Evolutionary conservation across 2,329 filamentous ascomycete species (phyloP), one percentile per base, ranked within the genome.

Genomic region (Colletotrichum sp.): DNA sequence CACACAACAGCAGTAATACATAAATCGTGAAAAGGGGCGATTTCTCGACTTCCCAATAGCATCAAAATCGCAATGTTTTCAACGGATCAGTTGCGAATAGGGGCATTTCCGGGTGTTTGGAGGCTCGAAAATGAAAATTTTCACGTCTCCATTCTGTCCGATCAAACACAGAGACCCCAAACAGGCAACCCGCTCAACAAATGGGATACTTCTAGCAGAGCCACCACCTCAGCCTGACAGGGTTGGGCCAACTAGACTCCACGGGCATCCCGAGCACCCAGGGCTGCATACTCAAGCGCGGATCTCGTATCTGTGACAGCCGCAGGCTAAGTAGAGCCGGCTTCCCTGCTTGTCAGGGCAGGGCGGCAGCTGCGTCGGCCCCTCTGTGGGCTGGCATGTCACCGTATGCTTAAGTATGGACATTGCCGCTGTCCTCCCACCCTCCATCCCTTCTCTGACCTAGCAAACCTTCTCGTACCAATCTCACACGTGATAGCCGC

Each of bases 321-420:
- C 25, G 7, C 32, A 30, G 62, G 34, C 61, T 39, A 22, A 52
- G 13, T 71, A n/a, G 29, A 30, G 44, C 15, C 34, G 64, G 39
- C 15, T 25, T 7, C 29, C 57, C 15, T 59, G 29, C 12, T 27
- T 32, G n/a, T 59, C 25, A 30, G 36, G 67, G 52, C 34, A 39
- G 36, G 49, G 59, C 62, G 62, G 29, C 25, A 57, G 55, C 69
- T 72, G 68, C 29, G 44, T 36, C 62, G 39, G 72, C 29, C 29
- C 57, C 68, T 32, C 57, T 30, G 32, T n/a, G 32, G 69, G 29
- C 16, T 63, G 36, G 67, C 55, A 52, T 64, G 52, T 70, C 62
- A 71, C 30, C 32, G n/a, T 29, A 27, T 64, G 52, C 52, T 75
- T 72, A 72, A 75, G 69, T 72, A 71, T 59, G 12, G 36, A 27